Base-by-base conservation (phyloP, 176 grass and related monocot species). In the Paspalum vaginatum region DNA sequence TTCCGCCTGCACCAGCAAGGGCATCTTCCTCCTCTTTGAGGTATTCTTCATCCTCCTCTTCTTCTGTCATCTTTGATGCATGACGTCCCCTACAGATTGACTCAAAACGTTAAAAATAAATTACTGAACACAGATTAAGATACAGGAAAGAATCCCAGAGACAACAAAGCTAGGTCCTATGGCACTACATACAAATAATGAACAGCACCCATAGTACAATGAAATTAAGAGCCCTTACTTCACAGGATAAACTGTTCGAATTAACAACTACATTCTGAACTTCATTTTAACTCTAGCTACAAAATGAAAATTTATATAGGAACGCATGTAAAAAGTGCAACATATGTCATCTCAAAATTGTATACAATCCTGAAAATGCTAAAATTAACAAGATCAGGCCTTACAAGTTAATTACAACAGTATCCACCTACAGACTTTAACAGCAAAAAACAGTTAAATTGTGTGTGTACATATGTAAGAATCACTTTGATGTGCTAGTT, bases 31-130 rank as follows among this genome's bases (percentile, higher is more conserved):
- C 95, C 78, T 98, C 95, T 80, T 92, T 89, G 20, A 98, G 92
- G 86, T 82, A 98, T 68, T 93, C 90, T 76, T 98, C 95, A 38
- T 98, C 92, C 72, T 98, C 95, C 89, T 98, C 95, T 76, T 98
- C 95, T 84, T 87, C 92, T 10, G 92, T 94, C 79, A 94, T 68
- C 80, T 98, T 98, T 55, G 95, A 91, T 13, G 88, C 86, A 87
- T 94, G 95, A 17, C 95, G 95, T 4, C 95, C 95, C 90, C 95
- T 98, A 55, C 46, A 86, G 41, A 82, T 70, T 66, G 27, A 81
- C 22, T 46, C n/a, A 56, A 40, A 18, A 69, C 60, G 84, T 48
- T 37, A 87, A 74, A 62, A 61, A 65, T 11, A 71, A 79, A 55
- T 61, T 43, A 84, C 3, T 37, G 41, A 27, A 60, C 4, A 74